Conservation (phyloP, 2,329 filamentous ascomycete species). For the Fusarium sp. region DNA sequence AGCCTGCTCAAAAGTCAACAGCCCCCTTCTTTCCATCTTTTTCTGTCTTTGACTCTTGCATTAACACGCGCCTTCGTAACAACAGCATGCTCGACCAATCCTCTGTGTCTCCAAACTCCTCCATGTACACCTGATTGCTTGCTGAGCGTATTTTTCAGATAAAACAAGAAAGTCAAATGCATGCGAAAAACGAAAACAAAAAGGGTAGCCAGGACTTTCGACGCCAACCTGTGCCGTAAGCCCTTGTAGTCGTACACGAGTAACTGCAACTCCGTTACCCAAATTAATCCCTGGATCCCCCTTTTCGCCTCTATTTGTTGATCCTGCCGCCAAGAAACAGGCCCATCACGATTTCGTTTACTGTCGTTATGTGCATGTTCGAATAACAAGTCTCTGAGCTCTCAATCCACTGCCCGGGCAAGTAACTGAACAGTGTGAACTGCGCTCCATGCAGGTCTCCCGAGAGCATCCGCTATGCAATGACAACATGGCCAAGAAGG, state of each 20-base stretch:
- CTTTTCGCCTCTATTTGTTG: conserved; percentile 38
- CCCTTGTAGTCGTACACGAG: conserved; percentile 55
- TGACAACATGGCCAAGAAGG: conserved; percentile 22
- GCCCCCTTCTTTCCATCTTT: conserved; percentile 5
- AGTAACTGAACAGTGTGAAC: background rate
- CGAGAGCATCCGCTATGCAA: conserved; percentile 26
- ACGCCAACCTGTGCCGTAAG: conserved; percentile 45
- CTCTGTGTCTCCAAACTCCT: conserved; percentile 26
- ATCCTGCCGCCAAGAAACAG: conserved; percentile 30
- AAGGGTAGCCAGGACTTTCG: conserved; percentile 38
- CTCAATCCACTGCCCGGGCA: background rate
- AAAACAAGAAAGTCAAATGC: conserved; percentile 34
- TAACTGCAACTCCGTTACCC: conserved; percentile 52
- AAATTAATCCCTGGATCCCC: conserved; percentile 48
- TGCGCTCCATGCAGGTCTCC: conserved; percentile 13
- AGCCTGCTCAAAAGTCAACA: conserved; percentile 37
- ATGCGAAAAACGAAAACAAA: conserved; percentile 23
- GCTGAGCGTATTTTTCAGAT: conserved; percentile 34
- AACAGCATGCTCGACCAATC: conserved; percentile 31
- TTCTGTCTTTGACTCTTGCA: conserved; percentile 31
- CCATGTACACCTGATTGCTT: conserved; percentile 36
- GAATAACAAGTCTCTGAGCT: conserved; percentile 9
- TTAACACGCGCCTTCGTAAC: conserved; percentile 31
- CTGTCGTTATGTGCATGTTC: conserved; percentile 35
- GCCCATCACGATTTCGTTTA: conserved; percentile 38